These are phyloP conservation scores for Populus ilicifolia DNA, from an alignment of 345 rosid species.

Conservation along the genomic window DNA sequence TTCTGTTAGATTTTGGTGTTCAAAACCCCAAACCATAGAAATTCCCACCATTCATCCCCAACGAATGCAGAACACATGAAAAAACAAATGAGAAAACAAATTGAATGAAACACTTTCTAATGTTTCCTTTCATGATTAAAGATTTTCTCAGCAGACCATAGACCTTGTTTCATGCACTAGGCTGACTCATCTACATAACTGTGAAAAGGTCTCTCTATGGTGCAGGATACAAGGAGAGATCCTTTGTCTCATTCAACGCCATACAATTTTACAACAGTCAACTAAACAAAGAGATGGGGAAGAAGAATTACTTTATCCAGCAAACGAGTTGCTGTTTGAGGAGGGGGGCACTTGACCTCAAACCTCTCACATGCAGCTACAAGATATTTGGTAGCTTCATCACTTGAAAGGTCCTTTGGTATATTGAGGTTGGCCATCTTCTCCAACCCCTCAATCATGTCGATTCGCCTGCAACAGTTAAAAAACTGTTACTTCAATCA, in stretches of 20 bases:
- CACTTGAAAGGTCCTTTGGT: conserved; percentile 80
- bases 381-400: conserved; percentile 75
- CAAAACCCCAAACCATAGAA: too few species aligned
- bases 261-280: neutral
- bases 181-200: too few species aligned
- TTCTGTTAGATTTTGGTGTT: too few species aligned
- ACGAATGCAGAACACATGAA: too few species aligned
- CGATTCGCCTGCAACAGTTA: conserved; percentile 55
- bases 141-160: too few species aligned
- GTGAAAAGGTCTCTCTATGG: too few species aligned
- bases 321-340: conserved; percentile 83
- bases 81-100: too few species aligned
- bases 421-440: conserved; percentile 77
- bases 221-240: too few species aligned
- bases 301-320: conserved; percentile 65
- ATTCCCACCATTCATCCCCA: neutral
- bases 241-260: too few species aligned
- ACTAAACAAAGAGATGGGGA: neutral
- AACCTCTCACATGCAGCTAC: conserved; percentile 62
- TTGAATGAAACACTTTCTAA: neutral
- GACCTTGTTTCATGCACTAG: too few species aligned
- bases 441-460: conserved; percentile 89
- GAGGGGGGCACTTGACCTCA: conserved; percentile 87
- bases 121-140: neutral
- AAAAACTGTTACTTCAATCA: neutral